phyloP scores from a whole-genome alignment of 78 protist species.

The Chrysochromulina parva region DNA sequence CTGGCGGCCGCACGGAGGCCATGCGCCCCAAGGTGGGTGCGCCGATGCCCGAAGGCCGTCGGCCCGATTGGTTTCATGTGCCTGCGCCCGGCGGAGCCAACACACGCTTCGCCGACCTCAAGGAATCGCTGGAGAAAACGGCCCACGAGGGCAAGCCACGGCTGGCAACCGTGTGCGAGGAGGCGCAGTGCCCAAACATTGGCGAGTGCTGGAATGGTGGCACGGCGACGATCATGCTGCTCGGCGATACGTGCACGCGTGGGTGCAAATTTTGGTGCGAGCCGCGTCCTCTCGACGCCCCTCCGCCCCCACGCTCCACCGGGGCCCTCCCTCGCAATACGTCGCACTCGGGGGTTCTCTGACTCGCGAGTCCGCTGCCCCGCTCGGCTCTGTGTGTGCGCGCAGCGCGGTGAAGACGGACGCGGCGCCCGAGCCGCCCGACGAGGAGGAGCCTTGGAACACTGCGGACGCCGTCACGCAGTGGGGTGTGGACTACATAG shows the following conservation, averaged over 20 bases:
- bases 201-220: constrained; percentile 93
- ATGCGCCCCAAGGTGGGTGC: not conserved
- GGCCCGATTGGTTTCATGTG: not conserved
- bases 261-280: constrained; percentile 86
- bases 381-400: no score
- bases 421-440: constrained; percentile 82
- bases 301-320: no score
- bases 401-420: constrained; percentile 73
- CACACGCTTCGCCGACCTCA: not conserved
- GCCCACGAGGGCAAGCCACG: no score
- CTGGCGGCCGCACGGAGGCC: no score
- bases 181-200: constrained; percentile 65
- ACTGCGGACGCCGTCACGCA: constrained; percentile 66
- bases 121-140: not conserved
- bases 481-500: constrained; percentile 90
- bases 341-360: no score
- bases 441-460: constrained; percentile 80
- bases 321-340: no score
- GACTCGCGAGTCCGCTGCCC: no score
- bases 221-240: constrained; percentile 91
- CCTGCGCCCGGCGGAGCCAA: not conserved
- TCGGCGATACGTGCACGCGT: constrained; percentile 93
- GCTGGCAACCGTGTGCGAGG: constrained; percentile 48
- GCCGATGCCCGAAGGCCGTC: not conserved
- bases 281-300: no score